A percentile compares a stretch with the other conserved stretches of the same genome.
These are phyloP conservation scores for Saccharomycopsis schoenii DNA, from an alignment of 805 yeast genomes.

Conservation along the genomic window DNA sequence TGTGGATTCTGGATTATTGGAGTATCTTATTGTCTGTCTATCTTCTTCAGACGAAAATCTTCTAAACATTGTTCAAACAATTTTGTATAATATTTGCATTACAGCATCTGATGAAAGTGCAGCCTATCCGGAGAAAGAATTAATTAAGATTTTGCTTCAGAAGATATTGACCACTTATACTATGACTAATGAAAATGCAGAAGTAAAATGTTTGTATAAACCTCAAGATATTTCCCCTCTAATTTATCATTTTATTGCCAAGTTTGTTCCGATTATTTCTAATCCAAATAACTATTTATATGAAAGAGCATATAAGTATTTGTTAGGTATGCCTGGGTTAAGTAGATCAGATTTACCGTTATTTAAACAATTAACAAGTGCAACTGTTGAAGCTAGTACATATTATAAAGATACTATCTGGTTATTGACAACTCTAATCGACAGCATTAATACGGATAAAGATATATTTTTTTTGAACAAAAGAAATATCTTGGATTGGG, in stretches of 20 bases:
- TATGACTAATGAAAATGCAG: constrained; percentile 15
- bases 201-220: background rate
- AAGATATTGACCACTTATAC: constrained; percentile 30
- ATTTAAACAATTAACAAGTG: constrained; percentile 25
- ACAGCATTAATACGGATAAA: constrained; percentile 35
- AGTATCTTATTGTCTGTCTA: constrained; percentile 38
- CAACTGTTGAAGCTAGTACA: constrained; percentile 33
- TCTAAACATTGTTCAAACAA: constrained; percentile 30
- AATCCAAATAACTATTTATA: constrained; percentile 69
- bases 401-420: constrained; percentile 55
- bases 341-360: constrained; percentile 36
- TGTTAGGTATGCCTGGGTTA: constrained; percentile 38
- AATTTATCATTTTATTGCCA: constrained; percentile 45
- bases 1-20: constrained; percentile 47
- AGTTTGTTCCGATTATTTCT: constrained; percentile 44
- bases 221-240: constrained; percentile 32
- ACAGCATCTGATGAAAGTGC: constrained; percentile 32
- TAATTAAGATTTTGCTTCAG: constrained; percentile 44
- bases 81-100: constrained; percentile 36
- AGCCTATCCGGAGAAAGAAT: constrained; percentile 43
- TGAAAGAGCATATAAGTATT: constrained; percentile 60
- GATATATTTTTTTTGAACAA: constrained; percentile 48
- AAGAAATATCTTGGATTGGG: constrained; percentile 58
- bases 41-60: constrained; percentile 27
- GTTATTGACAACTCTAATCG: constrained; percentile 43